Conservation (phyloP, 2,329 filamentous ascomycete species). For the Neopestalotiopsis clavispora region DNA sequence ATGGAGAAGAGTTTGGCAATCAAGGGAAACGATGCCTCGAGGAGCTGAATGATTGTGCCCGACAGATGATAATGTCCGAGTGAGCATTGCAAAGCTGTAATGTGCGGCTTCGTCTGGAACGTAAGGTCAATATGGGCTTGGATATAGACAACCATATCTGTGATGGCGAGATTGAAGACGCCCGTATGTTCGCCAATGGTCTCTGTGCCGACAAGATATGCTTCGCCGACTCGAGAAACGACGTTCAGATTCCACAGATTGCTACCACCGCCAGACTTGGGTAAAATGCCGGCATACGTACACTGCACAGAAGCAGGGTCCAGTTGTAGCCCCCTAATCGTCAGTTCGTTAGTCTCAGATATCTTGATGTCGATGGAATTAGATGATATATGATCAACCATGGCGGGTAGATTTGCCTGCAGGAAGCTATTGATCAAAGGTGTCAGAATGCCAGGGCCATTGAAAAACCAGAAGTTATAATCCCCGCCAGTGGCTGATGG, state of each 20-base stretch:
- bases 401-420: neutral
- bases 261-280: neutral
- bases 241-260: neutral
- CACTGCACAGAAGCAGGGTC: neutral
- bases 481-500: neutral
- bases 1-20: neutral
- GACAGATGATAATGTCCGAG: neutral
- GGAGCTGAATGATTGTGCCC: neutral
- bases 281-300: neutral
- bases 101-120: neutral
- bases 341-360: neutral
- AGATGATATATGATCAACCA: neutral
- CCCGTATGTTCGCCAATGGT: neutral
- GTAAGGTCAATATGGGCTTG: neutral
- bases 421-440: neutral
- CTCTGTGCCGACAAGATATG: neutral
- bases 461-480: neutral
- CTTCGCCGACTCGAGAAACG: neutral
- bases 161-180: neutral
- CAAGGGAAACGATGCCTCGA: neutral
- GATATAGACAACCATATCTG: neutral
- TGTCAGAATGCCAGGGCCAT: neutral
- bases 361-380: neutral
- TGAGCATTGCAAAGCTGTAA: neutral
- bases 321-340: neutral